phyloP scores from a whole-genome alignment of 306 rosid species.

The Vachellia collinsii region DNA sequence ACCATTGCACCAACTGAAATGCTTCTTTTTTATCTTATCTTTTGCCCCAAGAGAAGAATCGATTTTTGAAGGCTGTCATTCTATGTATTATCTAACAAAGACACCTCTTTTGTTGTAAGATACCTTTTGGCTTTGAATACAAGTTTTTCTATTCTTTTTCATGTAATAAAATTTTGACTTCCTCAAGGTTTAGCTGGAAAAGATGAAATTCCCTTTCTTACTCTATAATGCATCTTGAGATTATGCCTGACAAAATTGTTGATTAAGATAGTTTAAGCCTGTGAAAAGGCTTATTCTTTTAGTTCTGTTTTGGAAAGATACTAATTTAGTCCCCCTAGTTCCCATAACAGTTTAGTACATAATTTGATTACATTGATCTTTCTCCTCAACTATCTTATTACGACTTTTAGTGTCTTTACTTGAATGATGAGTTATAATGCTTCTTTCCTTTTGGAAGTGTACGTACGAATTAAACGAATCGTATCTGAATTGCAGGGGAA shows the following conservation, averaged over 20 bases:
- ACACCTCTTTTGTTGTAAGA: not conserved
- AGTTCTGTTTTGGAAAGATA: not conserved
- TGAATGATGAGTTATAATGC: not conserved
- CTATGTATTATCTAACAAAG: not conserved
- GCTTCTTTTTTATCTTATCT: not conserved
- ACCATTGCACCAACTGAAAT: not conserved
- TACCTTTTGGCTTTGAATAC: not conserved
- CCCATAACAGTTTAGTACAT: not conserved
- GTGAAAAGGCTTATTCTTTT: not conserved
- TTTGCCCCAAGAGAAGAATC: not conserved
- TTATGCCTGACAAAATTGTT: not conserved
- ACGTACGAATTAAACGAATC: not conserved
- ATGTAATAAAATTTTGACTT: not conserved
- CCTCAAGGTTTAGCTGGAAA: not conserved
- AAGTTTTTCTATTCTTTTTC: not conserved
- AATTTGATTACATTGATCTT: not conserved
- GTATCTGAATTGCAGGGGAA: constrained; percentile 58
- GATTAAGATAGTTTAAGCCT: not conserved
- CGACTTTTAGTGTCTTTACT: not conserved
- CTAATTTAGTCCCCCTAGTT: not conserved
- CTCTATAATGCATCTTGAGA: not conserved
- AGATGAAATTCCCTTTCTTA: not conserved
- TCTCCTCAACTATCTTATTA: not conserved
- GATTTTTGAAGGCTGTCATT: not conserved
- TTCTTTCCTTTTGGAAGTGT: not conserved